A percentile compares a stretch with the other conserved stretches of the same genome.
These are phyloP conservation scores for Miscanthus lutarioriparius DNA, from an alignment of 176 grass and related monocot genomes.

Conservation along the genomic window DNA sequence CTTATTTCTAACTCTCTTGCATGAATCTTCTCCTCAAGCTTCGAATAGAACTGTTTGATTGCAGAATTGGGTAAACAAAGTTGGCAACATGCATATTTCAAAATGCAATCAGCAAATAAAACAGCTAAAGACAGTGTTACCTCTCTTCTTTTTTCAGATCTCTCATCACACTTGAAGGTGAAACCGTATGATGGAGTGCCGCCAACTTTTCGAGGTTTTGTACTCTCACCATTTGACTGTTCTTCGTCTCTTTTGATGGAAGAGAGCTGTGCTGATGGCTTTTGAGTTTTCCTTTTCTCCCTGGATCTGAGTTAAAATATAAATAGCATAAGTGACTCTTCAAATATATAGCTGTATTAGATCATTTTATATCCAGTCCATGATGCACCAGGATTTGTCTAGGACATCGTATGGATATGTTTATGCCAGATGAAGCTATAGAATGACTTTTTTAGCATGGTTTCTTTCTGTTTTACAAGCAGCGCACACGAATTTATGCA, in stretches of 20 bases:
- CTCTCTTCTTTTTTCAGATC: slow-evolving; percentile 66
- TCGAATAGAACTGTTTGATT: slow-evolving; percentile 60
- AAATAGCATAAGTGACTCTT: slow-evolving; percentile 26
- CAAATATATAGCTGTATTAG: slow-evolving; percentile 11
- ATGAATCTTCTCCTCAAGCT: slow-evolving; percentile 70
- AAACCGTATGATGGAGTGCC: slow-evolving; percentile 56
- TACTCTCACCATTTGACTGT: slow-evolving; percentile 41
- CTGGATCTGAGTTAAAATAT: slow-evolving; percentile 42
- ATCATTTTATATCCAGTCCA: slow-evolving; percentile 9
- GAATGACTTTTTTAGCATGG: background rate
- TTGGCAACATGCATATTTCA: slow-evolving; percentile 2
- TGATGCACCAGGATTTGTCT: slow-evolving; percentile 14
- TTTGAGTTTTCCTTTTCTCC: slow-evolving; percentile 46
- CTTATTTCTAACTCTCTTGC: slow-evolving; percentile 65
- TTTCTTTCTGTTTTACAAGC: background rate
- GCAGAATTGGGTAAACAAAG: slow-evolving; percentile 19
- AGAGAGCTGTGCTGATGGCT: slow-evolving; percentile 39
- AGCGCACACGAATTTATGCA: background rate
- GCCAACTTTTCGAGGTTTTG: slow-evolving; percentile 39
- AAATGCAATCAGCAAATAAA: slow-evolving; percentile 13
- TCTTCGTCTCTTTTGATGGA: slow-evolving; percentile 47
- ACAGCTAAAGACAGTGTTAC: slow-evolving; percentile 22
- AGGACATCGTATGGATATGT: background rate
- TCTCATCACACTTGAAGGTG: slow-evolving; percentile 70
- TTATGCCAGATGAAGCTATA: slow-evolving; percentile 13